These are phyloP conservation scores for Podila horticola DNA, from an alignment of 192 early-diverging fungal genomes.

Conservation along the genomic window DNA sequence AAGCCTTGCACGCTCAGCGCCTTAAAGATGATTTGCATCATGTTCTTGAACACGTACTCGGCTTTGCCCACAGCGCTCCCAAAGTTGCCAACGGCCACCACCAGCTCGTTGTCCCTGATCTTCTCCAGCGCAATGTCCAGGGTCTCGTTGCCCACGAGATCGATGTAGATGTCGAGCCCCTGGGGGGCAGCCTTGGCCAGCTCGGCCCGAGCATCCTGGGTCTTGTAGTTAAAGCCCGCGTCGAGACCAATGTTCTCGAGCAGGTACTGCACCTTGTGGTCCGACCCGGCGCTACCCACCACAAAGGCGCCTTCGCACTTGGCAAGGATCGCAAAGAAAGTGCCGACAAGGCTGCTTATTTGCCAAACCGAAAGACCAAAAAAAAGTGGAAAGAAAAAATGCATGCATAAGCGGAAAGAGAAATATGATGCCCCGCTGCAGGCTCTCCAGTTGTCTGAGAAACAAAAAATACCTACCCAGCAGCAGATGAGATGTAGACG, in stretches of 20 bases:
- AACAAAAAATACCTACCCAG: conserved; percentile 70
- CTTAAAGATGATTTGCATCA: conserved; percentile 63
- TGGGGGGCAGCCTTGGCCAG: conserved; percentile 74
- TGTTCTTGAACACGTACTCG: conserved; percentile 65
- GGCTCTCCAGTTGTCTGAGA: not conserved
- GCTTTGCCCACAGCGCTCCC: conserved; percentile 70
- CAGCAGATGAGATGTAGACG: conserved; percentile 82
- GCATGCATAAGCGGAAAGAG: not conserved
- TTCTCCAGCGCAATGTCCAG: conserved; percentile 78
- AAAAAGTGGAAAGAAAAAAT: not conserved
- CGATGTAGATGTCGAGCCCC: conserved; percentile 90
- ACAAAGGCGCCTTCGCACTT: conserved; percentile 80
- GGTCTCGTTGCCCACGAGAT: conserved; percentile 85
- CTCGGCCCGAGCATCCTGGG: conserved; percentile 56
- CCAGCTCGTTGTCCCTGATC: conserved; percentile 72
- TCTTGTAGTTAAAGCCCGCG: conserved; percentile 92
- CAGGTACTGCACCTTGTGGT: conserved; percentile 81
- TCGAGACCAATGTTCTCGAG: conserved; percentile 75
- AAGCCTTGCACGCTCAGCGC: conserved; percentile 73
- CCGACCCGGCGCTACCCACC: conserved; percentile 82
- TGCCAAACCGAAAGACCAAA: not conserved
- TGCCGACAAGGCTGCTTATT: not conserved
- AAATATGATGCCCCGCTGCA: not conserved
- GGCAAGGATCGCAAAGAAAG: conserved; percentile 73
- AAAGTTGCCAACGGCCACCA: conserved; percentile 79